phyloP scores from a whole-genome alignment of 352 stramenopile species.

The Nannochloropsis limnetica region DNA sequence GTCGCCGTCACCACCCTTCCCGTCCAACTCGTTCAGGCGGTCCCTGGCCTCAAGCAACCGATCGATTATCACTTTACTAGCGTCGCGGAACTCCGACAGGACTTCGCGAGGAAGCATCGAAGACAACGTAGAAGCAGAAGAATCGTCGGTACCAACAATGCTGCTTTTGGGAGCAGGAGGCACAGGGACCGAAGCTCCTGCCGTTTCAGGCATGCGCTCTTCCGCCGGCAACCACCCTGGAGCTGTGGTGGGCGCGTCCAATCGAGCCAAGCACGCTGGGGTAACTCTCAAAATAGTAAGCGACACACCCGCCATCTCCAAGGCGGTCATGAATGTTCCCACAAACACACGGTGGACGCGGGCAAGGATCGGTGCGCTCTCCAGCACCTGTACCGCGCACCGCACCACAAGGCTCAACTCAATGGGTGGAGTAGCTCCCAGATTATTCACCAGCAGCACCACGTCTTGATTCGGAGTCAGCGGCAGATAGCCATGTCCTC shows the following conservation, averaged over 20 bases:
- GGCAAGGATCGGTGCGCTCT: slow-evolving; percentile 41
- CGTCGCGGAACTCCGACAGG: slow-evolving; percentile 52
- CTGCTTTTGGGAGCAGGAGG: not conserved
- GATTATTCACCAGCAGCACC: slow-evolving; percentile 86
- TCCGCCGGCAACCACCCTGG: slow-evolving; percentile 34
- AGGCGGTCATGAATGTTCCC: slow-evolving; percentile 87
- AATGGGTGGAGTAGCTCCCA: slow-evolving; percentile 84
- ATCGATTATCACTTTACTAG: slow-evolving; percentile 57
- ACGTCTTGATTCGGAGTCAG: slow-evolving; percentile 59
- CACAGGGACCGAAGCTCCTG: not conserved
- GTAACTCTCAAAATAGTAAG: slow-evolving; percentile 68
- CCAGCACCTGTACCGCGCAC: slow-evolving; percentile 62
- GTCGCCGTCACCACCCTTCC: slow-evolving; percentile 90
- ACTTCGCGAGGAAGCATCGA: not conserved
- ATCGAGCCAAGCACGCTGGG: not conserved
- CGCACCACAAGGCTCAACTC: slow-evolving; percentile 85
- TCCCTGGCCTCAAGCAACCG: slow-evolving; percentile 73
- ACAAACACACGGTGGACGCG: slow-evolving; percentile 74
- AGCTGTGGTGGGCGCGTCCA: slow-evolving; percentile 22
- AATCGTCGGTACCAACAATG: not conserved
- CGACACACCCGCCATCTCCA: slow-evolving; percentile 91
- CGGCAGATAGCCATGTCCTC: slow-evolving; percentile 54
- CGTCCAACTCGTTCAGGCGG: slow-evolving; percentile 83
- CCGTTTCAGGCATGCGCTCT: not conserved
- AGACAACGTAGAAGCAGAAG: not conserved